These are phyloP conservation scores for Lentinula raphanica DNA, from an alignment of 768 basidiomycete species.

Conservation along the genomic window DNA sequence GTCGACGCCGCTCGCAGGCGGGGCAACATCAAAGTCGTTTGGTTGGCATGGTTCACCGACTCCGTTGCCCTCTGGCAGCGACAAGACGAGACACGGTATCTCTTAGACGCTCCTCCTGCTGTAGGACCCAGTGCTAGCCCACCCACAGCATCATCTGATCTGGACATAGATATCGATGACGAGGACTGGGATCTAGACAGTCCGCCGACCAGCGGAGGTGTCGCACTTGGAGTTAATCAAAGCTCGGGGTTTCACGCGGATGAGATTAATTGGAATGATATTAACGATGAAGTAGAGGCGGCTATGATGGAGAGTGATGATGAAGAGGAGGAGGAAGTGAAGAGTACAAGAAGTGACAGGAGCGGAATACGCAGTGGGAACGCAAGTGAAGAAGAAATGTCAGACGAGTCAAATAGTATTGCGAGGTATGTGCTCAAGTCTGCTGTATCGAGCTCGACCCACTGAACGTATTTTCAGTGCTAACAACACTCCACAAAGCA, in stretches of 20 bases:
- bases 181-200: slow-evolving; percentile 55
- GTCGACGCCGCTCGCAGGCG: slow-evolving; percentile 76
- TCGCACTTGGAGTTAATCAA: slow-evolving; percentile 3
- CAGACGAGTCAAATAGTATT: slow-evolving; percentile 46
- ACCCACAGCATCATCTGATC: slow-evolving; percentile 55
- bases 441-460: slow-evolving; percentile 14
- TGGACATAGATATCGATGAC: slow-evolving; percentile 52
- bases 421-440: slow-evolving; percentile 31
- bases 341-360: slow-evolving; percentile 29
- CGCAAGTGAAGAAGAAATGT: slow-evolving; percentile 49
- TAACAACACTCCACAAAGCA: slow-evolving; percentile 39
- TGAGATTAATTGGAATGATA: slow-evolving; percentile 76
- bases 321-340: slow-evolving; percentile 37
- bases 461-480: slow-evolving; percentile 28
- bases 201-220: slow-evolving; percentile 4
- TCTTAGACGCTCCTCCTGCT: slow-evolving; percentile 56
- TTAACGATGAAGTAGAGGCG: slow-evolving; percentile 83
- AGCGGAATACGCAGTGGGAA: slow-evolving; percentile 40
- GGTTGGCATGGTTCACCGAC: slow-evolving; percentile 86
- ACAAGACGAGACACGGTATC: slow-evolving; percentile 74
- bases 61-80: slow-evolving; percentile 84
- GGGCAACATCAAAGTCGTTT: slow-evolving; percentile 80
- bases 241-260: slow-evolving; percentile 38
- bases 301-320: slow-evolving; percentile 80
- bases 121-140: slow-evolving; percentile 31